These are phyloP conservation scores for Rhodocollybia butyracea DNA, from an alignment of 768 basidiomycete species.

Conservation along the genomic window DNA sequence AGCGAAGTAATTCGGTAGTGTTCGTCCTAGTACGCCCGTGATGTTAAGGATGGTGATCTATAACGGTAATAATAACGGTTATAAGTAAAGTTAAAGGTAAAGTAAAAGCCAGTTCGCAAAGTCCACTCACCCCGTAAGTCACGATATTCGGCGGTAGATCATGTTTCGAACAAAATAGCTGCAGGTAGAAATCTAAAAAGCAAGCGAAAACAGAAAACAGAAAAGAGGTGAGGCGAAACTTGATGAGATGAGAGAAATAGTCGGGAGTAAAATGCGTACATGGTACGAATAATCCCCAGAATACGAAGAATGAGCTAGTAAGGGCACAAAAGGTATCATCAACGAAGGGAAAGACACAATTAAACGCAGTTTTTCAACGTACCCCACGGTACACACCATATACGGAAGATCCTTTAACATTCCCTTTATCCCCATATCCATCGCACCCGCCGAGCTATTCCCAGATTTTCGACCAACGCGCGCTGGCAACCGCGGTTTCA, in stretches of 20 bases:
- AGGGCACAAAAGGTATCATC: background rate
- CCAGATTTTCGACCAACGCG: no score
- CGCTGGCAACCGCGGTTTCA: slow-evolving; percentile 5
- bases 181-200: slow-evolving; percentile 7
- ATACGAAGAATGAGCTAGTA: slow-evolving; percentile 5
- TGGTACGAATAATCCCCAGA: slow-evolving; percentile 9
- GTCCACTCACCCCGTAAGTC: slow-evolving; percentile 5
- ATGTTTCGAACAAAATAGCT: slow-evolving; percentile 6
- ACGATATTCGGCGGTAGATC: slow-evolving; percentile 4
- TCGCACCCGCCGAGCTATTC: no score
- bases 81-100: background rate
- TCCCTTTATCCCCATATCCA: slow-evolving; percentile 3
- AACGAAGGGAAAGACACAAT: background rate
- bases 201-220: no score
- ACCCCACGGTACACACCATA: slow-evolving; percentile 1
- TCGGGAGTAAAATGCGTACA: background rate
- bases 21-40: slow-evolving; percentile 2
- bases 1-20: slow-evolving; percentile 3
- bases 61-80: background rate
- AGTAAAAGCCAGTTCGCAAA: background rate
- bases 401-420: slow-evolving; percentile 2
- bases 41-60: slow-evolving; percentile 8
- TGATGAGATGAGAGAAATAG: background rate
- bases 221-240: background rate
- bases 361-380: background rate